Conservation (phyloP, 768 basidiomycete species). For the Suillus luteus region DNA sequence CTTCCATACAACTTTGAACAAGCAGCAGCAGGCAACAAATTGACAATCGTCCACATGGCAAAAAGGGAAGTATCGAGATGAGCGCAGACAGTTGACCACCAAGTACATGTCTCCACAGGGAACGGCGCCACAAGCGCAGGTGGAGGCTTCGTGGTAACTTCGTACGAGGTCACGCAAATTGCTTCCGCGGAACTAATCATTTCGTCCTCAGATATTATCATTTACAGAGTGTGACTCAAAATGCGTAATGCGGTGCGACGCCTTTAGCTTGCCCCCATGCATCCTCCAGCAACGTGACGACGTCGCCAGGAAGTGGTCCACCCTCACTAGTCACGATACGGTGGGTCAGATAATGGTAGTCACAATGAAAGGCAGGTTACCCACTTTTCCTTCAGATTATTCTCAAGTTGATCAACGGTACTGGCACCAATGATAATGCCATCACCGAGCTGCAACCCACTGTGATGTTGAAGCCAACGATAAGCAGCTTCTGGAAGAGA, state of each 20-base stretch:
- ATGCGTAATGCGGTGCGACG: conserved; percentile 8
- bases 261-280: conserved; percentile 8
- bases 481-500: conserved; percentile 20
- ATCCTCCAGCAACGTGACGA: conserved; percentile 5
- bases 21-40: no score
- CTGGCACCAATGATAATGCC: conserved; percentile 27
- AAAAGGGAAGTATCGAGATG: no score
- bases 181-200: background rate
- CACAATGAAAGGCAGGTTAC: background rate
- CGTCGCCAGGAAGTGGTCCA: conserved; percentile 6
- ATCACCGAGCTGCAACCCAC: conserved; percentile 22
- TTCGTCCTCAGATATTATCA: background rate
- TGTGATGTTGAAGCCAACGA: conserved; percentile 28
- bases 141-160: no score
- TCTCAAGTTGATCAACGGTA: conserved; percentile 34
- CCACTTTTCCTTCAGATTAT: conserved; percentile 11
- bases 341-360: background rate
- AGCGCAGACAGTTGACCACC: background rate
- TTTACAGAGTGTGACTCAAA: background rate
- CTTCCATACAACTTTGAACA: no score
- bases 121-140: no score
- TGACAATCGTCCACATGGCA: no score
- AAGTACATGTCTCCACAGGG: background rate
- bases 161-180: background rate
- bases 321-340: conserved; percentile 5